Base-by-base conservation (phyloP, 2,329 filamentous ascomycete genomes). In the Lasiodiplodia citricola region DNA sequence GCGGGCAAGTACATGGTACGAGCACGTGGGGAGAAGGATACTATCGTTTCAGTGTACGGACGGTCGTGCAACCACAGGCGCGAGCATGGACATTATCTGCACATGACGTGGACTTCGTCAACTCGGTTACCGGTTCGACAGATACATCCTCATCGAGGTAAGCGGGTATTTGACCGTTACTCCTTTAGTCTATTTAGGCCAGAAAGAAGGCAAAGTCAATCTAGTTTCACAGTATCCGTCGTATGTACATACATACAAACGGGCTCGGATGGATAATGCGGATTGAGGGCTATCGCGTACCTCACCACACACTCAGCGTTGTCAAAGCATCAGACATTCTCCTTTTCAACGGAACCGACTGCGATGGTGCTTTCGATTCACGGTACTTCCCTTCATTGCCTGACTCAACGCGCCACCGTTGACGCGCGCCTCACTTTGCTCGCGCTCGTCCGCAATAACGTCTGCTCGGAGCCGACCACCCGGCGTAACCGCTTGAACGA, bases 21-120 rank as follows among this genome's bases (percentile, higher is more conserved):
- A 56, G 54, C 54, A 56, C 54, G 54, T 35, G 54, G 54, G 13
- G 54, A 56, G 52, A 16, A 8, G 18, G 54, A 56, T 8, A 56
- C 54, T 56, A 56, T 56, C n/a, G 31, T 56, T 56, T 56, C 54
- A 56, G 16, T 5, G 54, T n/a, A 13, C 10, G 18, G 18, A 47
- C 8, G 21, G 18, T n/a, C 44, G 44, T 47, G 44, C 18, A 47
- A 47, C 18, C 44, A 11, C 18, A 47, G 44, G 7, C 18, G 44
- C n/a, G 21, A 47, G 44, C 44, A 21, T 21, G 8, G 44, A 11
- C 44, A 47, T 47, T n/a, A n/a, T 23, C 18, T 5, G 16, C 16
- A 11, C 51, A 54, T 31, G 25, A 14, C 51, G 28, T 54, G 25
- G 51, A 47, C 18, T 18, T 8, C 13, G 2, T 11, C 8, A 47